Evolutionary conservation across 2,329 filamentous ascomycete genomes (phyloP).

Genomic region (Pseudogymnoascus sp.): DNA sequence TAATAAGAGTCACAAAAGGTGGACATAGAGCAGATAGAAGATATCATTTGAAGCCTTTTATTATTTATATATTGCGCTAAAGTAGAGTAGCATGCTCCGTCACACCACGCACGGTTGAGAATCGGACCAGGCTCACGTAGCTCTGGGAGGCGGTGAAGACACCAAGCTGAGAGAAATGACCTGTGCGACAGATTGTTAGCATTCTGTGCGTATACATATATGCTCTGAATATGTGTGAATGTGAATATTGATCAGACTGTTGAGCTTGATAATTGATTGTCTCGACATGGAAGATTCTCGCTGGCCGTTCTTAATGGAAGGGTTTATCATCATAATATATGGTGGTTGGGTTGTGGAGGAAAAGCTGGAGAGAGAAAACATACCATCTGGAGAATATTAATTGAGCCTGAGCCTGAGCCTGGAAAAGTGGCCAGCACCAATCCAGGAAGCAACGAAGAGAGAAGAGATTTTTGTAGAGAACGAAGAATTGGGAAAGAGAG

Average conservation of each 20-base stretch:
- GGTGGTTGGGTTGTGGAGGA: slow-evolving; percentile 13
- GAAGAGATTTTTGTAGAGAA: slow-evolving; percentile 8
- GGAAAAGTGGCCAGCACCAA: background rate
- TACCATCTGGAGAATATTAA: slow-evolving; percentile 25
- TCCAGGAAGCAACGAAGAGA: background rate
- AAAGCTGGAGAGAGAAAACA: slow-evolving; percentile 18
- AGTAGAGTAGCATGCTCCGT: background rate
- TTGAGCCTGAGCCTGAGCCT: slow-evolving; percentile 16
- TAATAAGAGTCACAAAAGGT: background rate
- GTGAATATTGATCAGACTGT: slow-evolving; percentile 45
- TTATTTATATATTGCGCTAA: background rate
- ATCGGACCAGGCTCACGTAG: background rate
- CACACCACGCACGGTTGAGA: background rate
- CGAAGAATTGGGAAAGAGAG: slow-evolving; percentile 4
- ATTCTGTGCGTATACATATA: background rate
- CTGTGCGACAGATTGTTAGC: slow-evolving; percentile 3
- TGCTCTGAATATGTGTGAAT: background rate
- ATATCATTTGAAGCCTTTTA: background rate
- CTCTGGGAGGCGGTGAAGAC: background rate
- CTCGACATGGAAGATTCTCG: slow-evolving; percentile 53
- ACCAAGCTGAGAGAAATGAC: background rate
- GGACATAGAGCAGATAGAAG: background rate
- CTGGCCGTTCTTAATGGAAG: slow-evolving; percentile 59
- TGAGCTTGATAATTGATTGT: slow-evolving; percentile 52
- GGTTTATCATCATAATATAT: slow-evolving; percentile 47